These are phyloP conservation scores for Cyberlindnera americana DNA, from an alignment of 805 yeast genomes.

Conservation along the genomic window DNA sequence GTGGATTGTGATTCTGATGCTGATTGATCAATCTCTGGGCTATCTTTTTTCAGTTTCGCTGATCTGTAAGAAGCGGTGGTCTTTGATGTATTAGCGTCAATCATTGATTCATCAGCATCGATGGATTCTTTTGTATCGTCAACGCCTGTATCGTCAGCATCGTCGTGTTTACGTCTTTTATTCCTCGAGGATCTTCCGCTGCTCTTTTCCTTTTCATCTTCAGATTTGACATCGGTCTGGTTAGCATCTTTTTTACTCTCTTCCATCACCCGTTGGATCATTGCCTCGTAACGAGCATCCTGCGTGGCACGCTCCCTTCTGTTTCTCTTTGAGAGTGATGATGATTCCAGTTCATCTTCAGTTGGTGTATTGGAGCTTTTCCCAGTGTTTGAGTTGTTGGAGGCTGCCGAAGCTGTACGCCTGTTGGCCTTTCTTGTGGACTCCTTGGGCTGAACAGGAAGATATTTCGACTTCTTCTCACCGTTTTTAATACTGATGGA, in stretches of 20 bases:
- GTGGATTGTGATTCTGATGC: constrained; percentile 22
- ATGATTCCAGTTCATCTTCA: constrained; percentile 17
- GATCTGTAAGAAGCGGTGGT: background rate
- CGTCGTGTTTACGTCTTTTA: constrained; percentile 10
- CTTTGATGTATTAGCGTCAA: constrained; percentile 3
- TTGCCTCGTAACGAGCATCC: constrained; percentile 41
- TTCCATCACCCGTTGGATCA: constrained; percentile 38
- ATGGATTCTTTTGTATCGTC: constrained; percentile 4
- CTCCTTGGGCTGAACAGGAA: constrained; percentile 40
- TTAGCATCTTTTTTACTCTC: constrained; percentile 38
- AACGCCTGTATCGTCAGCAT: constrained; percentile 2
- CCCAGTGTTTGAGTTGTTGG: background rate
- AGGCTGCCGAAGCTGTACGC: constrained; percentile 6
- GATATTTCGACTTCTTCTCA: constrained; percentile 46
- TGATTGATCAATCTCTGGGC: constrained; percentile 9
- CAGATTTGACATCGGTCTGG: constrained; percentile 8
- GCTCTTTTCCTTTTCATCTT: constrained; percentile 10
- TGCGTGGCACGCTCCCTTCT: constrained; percentile 39
- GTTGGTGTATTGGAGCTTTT: constrained; percentile 7
- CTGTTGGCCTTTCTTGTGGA: constrained; percentile 26
- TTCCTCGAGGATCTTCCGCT: constrained; percentile 10
- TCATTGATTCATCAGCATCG: constrained; percentile 7
- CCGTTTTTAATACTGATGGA: constrained; percentile 44
- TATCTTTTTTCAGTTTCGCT: constrained; percentile 9
- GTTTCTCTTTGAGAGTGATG: constrained; percentile 12